Conservation (phyloP, 768 basidiomycete genomes). For the Pleurotus cornucopiae region DNA sequence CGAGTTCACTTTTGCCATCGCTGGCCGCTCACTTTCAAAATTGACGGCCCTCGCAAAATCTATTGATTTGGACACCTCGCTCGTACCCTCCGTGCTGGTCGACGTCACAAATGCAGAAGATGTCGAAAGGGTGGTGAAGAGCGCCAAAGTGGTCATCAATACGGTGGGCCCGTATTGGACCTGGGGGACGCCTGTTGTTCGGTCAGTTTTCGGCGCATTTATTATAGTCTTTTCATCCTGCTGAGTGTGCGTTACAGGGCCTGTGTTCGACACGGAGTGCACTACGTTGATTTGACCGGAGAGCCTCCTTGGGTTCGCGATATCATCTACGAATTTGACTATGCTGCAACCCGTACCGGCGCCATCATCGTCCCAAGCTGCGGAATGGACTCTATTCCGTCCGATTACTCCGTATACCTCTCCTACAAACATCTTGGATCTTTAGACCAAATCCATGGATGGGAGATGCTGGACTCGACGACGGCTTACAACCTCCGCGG, state of each 20-base stretch:
- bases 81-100: constrained; percentile 44
- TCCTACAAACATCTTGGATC: constrained; percentile 58
- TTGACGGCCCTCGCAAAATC: constrained; percentile 49
- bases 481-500: constrained; percentile 46
- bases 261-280: constrained; percentile 68
- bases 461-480: constrained; percentile 48
- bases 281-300: constrained; percentile 85
- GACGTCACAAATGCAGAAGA: constrained; percentile 54
- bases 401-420: constrained; percentile 66
- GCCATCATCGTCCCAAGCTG: constrained; percentile 77
- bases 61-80: constrained; percentile 33
- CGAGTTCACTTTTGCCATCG: constrained; percentile 63
- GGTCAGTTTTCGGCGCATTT: constrained; percentile 29
- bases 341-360: constrained; percentile 61
- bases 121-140: constrained; percentile 54
- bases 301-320: constrained; percentile 64
- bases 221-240: not conserved
- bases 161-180: constrained; percentile 71
- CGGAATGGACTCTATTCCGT: constrained; percentile 76
- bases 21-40: constrained; percentile 63
- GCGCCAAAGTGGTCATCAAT: constrained; percentile 68
- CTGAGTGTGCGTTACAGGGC: constrained; percentile 35
- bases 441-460: not conserved
- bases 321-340: constrained; percentile 63
- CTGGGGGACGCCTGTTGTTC: constrained; percentile 71